Conservation (phyloP, 2,329 filamentous ascomycete genomes). For the Xylaria sp. region DNA sequence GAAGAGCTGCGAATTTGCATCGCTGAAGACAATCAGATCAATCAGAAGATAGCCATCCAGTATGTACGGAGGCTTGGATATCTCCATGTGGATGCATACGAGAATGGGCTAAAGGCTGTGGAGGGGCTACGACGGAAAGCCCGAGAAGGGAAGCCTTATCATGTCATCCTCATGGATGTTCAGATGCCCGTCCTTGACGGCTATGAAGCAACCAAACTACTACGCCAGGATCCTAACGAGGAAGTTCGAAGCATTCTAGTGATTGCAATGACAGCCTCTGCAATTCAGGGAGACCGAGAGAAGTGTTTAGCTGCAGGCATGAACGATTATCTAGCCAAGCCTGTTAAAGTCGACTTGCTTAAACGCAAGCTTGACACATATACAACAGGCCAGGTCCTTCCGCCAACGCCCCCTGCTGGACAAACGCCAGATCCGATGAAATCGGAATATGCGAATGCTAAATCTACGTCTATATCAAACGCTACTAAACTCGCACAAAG, state of each 20-base stretch:
- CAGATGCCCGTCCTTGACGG: slow-evolving; percentile 96
- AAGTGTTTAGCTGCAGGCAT: slow-evolving; percentile 96
- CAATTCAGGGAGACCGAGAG: slow-evolving; percentile 92
- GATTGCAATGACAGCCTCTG: slow-evolving; percentile 96
- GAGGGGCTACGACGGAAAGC: slow-evolving; percentile 83
- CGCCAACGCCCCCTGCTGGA: slow-evolving; percentile 43
- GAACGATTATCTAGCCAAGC: slow-evolving; percentile 97
- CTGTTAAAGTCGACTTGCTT: slow-evolving; percentile 87
- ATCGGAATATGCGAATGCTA: slow-evolving; percentile 22
- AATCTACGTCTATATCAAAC: slow-evolving; percentile 41
- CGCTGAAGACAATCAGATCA: slow-evolving; percentile 94
- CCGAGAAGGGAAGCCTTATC: slow-evolving; percentile 79
- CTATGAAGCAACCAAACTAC: slow-evolving; percentile 87
- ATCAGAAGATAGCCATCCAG: slow-evolving; percentile 91
- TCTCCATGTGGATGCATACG: slow-evolving; percentile 82
- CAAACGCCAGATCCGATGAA: slow-evolving; percentile 39
- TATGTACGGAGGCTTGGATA: slow-evolving; percentile 90
- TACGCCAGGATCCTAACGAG: slow-evolving; percentile 80
- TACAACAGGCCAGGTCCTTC: slow-evolving; percentile 52
- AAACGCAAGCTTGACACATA: slow-evolving; percentile 81
- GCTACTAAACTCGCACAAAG: slow-evolving; percentile 34
- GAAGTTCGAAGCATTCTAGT: slow-evolving; percentile 86
- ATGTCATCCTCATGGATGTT: slow-evolving; percentile 94
- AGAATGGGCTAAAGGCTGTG: slow-evolving; percentile 88
- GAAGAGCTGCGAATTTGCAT: slow-evolving; percentile 89